Evolutionary conservation across 108 stramenopile genomes (phyloP).

Genomic region (Skeletonema marinoi): DNA sequence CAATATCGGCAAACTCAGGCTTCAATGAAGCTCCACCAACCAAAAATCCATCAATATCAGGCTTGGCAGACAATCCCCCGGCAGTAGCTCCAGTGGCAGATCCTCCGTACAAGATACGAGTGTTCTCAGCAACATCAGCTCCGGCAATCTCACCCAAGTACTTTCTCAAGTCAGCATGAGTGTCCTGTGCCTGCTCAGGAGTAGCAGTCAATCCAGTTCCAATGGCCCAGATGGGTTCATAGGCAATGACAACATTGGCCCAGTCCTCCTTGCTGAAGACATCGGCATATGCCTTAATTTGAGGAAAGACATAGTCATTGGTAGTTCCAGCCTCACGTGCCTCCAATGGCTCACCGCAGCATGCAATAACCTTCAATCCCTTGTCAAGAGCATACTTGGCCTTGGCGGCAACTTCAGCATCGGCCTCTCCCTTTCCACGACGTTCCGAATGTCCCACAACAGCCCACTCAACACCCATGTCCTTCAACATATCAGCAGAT

Average conservation of each 20-base stretch:
- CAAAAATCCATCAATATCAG: conserved; percentile 99
- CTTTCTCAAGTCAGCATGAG: conserved; percentile 84
- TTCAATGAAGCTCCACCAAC: conserved; percentile 99
- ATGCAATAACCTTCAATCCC: conserved; percentile 94
- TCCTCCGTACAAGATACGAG: conserved; percentile 95
- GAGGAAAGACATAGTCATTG: conserved; percentile 96
- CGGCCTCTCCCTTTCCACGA: conserved; percentile 93
- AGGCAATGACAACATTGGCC: conserved; percentile 88
- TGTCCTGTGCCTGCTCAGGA: conserved; percentile 96
- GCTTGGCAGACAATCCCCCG: conserved; percentile 90
- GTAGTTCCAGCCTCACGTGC: conserved; percentile 96
- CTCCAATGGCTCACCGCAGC: conserved; percentile 98
- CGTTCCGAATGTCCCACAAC: conserved; percentile 97
- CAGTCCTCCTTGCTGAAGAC: conserved; percentile 85
- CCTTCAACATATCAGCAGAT: conserved; percentile 94
- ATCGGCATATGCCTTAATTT: conserved; percentile 96
- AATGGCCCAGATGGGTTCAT: conserved; percentile 98
- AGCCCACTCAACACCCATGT: conserved; percentile 94
- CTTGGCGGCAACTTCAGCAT: conserved; percentile 92
- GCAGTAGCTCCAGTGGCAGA: conserved; percentile 91
- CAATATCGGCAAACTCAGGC: conserved; percentile 95
- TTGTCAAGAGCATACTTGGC: conserved; percentile 93
- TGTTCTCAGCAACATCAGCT: conserved; percentile 82
- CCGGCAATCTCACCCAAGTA: conserved; percentile 88
- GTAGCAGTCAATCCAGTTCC: conserved; percentile 97